Conservation (phyloP, 2,329 filamentous ascomycete genomes). For the Biscogniauxia mediterranea region DNA sequence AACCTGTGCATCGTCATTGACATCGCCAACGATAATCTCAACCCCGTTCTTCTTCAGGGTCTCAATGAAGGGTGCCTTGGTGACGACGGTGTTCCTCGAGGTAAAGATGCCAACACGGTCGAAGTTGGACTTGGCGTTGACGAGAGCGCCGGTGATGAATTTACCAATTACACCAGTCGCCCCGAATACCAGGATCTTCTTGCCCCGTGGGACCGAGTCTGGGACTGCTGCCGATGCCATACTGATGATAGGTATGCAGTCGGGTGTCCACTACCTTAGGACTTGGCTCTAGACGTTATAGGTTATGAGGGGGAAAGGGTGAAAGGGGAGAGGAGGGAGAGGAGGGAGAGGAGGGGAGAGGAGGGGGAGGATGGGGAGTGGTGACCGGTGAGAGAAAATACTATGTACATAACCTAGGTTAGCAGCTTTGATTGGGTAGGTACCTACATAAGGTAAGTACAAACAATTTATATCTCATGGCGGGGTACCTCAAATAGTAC, state of each 20-base stretch:
- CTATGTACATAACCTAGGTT: too few relatives aligned
- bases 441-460: too few relatives aligned
- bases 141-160: conserved; percentile 33
- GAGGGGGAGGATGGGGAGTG: too few relatives aligned
- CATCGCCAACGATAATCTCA: conserved; percentile 54
- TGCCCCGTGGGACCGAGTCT: background rate
- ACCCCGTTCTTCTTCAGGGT: conserved; percentile 35
- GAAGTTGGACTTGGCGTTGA: conserved; percentile 32
- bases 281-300: too few relatives aligned
- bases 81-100: conserved; percentile 47
- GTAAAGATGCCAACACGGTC: conserved; percentile 50
- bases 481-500: too few relatives aligned
- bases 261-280: too few relatives aligned
- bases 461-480: too few relatives aligned
- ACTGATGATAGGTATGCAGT: background rate
- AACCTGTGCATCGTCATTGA: conserved; percentile 49
- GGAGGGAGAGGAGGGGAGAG: too few relatives aligned
- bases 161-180: conserved; percentile 36
- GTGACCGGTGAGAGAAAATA: too few relatives aligned
- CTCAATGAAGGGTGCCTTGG: conserved; percentile 36
- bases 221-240: background rate
- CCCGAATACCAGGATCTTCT: conserved; percentile 33
- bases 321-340: too few relatives aligned
- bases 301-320: too few relatives aligned
- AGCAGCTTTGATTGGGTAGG: too few relatives aligned